phyloP scores from a whole-genome alignment of 2,329 filamentous ascomycete species.

The Fusarium humuli region DNA sequence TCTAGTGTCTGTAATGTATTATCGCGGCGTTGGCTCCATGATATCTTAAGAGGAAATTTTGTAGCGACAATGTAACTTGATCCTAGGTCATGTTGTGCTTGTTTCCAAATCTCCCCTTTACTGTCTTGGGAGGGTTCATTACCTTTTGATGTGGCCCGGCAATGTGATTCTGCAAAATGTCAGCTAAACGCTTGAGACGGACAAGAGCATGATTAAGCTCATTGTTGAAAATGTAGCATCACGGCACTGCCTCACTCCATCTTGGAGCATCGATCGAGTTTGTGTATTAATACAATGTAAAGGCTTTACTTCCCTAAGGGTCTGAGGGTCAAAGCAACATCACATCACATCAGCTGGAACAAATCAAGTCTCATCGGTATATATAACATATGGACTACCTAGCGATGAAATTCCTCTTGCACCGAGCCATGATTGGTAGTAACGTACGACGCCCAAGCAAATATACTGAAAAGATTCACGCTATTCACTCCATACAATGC shows the following conservation, averaged over 20 bases:
- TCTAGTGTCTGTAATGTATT: conserved; percentile 43
- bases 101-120: conserved; percentile 14
- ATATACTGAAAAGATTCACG: conserved; percentile 16
- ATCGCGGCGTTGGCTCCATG: conserved; percentile 45
- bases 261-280: background rate
- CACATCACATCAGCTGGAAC: background rate
- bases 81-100: conserved; percentile 23
- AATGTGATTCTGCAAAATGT: conserved; percentile 8
- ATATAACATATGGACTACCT: conserved; percentile 2
- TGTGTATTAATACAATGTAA: background rate
- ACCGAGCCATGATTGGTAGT: background rate
- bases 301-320: background rate
- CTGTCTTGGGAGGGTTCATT: background rate
- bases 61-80: conserved; percentile 24
- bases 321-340: background rate
- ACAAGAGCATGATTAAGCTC: no score
- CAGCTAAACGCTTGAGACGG: background rate
- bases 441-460: conserved; percentile 12
- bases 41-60: conserved; percentile 39
- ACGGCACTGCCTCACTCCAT: background rate
- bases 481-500: conserved; percentile 37
- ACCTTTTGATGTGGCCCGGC: conserved; percentile 3
- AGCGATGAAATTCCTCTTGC: background rate
- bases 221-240: background rate
- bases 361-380: conserved; percentile 14